Conservation (phyloP, 1,284 basidiomycete genomes). For the Irpex rosettiformis region DNA sequence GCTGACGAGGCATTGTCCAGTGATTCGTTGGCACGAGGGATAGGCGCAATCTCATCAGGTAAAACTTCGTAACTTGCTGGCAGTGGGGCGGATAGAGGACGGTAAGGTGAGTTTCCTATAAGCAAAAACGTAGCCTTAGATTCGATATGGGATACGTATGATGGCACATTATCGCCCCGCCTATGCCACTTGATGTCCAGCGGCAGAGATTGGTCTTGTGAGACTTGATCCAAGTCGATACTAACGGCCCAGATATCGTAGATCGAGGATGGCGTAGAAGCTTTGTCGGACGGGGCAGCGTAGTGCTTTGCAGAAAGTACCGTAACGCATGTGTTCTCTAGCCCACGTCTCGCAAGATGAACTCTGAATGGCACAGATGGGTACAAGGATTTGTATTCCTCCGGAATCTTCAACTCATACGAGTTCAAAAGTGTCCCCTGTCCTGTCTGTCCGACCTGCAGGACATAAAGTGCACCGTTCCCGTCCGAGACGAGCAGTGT, state of each 20-base stretch:
- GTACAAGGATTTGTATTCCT: slow-evolving; percentile 15
- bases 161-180: slow-evolving; percentile 68
- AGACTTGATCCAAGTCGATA: slow-evolving; percentile 41
- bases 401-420: slow-evolving; percentile 45
- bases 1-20: slow-evolving; percentile 32
- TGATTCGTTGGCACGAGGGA: slow-evolving; percentile 58
- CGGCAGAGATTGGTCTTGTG: slow-evolving; percentile 28
- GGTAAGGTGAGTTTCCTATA: slow-evolving; percentile 56
- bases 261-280: slow-evolving; percentile 24
- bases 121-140: slow-evolving; percentile 47
- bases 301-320: slow-evolving; percentile 58
- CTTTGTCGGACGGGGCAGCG: slow-evolving; percentile 8
- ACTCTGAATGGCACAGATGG: slow-evolving; percentile 53
- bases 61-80: slow-evolving; percentile 48
- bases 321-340: slow-evolving; percentile 36
- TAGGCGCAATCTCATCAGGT: slow-evolving; percentile 61
- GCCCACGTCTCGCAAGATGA: slow-evolving; percentile 40
- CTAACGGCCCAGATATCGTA: slow-evolving; percentile 65
- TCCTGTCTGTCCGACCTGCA: slow-evolving; percentile 35
- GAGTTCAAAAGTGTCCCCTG: slow-evolving; percentile 46
- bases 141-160: slow-evolving; percentile 51
- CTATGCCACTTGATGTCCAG: slow-evolving; percentile 66
- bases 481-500: slow-evolving; percentile 72
- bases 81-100: slow-evolving; percentile 30
- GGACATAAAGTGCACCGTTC: slow-evolving; percentile 62